phyloP scores from a whole-genome alignment of 805 yeast species.

The Myxozyma lipomycoides region DNA sequence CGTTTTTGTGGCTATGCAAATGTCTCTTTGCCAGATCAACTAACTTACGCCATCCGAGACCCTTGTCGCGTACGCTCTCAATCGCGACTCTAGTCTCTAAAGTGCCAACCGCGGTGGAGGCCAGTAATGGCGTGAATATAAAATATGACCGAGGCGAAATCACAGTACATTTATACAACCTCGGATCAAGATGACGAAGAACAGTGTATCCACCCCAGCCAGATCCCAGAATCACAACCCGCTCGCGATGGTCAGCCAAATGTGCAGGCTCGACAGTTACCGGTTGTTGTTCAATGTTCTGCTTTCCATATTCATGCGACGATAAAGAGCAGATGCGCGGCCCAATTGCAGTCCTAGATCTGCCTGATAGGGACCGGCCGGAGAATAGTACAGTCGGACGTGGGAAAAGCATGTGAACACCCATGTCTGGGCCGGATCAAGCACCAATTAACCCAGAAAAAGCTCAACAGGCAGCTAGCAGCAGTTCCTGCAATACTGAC shows the following conservation, averaged over 20 bases:
- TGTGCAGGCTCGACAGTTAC: neutral
- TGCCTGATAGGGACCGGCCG: too few species aligned
- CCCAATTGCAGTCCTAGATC: too few species aligned
- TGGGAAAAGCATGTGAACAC: too few species aligned
- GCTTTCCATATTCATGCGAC: too few species aligned
- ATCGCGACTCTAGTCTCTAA: slow-evolving; percentile 58
- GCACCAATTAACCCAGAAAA: too few species aligned
- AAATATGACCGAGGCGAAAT: slow-evolving; percentile 67
- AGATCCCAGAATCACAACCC: slow-evolving; percentile 56
- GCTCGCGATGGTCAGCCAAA: neutral
- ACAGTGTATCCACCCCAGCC: slow-evolving; percentile 71
- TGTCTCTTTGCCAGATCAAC: slow-evolving; percentile 4
- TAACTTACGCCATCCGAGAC: slow-evolving; percentile 44
- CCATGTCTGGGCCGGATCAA: too few species aligned
- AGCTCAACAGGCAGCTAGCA: too few species aligned
- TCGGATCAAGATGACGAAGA: slow-evolving; percentile 49
- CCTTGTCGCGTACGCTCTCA: slow-evolving; percentile 59
- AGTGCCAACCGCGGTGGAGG: slow-evolving; percentile 69
- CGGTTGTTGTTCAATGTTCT: too few species aligned
- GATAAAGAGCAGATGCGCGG: too few species aligned
- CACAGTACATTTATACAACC: slow-evolving; percentile 61
- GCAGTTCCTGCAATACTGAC: too few species aligned
- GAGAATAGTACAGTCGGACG: too few species aligned
- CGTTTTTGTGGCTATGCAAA: neutral
- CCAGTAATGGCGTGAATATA: slow-evolving; percentile 64